phyloP scores from a whole-genome alignment of 345 rosid genomes.

The Pelargonium nanum region DNA sequence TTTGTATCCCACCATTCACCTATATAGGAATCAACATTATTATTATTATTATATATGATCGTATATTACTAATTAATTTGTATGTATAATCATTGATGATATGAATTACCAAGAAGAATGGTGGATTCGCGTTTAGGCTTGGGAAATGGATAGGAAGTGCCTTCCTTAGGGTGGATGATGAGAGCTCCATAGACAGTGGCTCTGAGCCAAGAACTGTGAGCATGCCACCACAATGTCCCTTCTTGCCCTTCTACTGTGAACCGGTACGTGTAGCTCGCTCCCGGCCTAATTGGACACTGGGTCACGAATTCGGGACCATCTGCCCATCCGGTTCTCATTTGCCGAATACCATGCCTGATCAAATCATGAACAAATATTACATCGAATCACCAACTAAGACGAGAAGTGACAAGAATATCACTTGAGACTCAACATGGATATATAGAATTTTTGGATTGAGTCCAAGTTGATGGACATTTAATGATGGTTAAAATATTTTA shows the following conservation, averaged over 20 bases:
- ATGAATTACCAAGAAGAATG: slow-evolving; percentile 51
- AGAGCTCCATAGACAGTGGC: slow-evolving; percentile 94
- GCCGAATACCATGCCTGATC: slow-evolving; percentile 82
- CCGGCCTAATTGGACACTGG: slow-evolving; percentile 91
- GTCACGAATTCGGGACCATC: slow-evolving; percentile 95
- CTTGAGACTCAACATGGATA: too few relatives aligned
- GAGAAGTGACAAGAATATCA: too few relatives aligned
- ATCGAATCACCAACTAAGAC: too few relatives aligned
- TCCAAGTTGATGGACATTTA: too few relatives aligned
- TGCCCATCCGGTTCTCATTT: slow-evolving; percentile 80
- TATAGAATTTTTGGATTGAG: too few relatives aligned
- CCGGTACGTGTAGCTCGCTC: slow-evolving; percentile 68
- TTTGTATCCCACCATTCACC: slow-evolving; percentile 97
- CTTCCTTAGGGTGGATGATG: slow-evolving; percentile 51
- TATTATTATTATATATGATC: not conserved
- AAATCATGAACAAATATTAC: not conserved
- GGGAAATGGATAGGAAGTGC: slow-evolving; percentile 62
- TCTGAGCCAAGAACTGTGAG: slow-evolving; percentile 95
- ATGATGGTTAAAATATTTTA: too few relatives aligned
- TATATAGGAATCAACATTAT: slow-evolving; percentile 7
- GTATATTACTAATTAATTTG: not conserved
- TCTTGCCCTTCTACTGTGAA: slow-evolving; percentile 78
- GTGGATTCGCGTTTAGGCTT: slow-evolving; percentile 63
- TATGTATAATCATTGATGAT: too few relatives aligned
- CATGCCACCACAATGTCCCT: slow-evolving; percentile 99